Evolutionary conservation across 208 protist species (phyloP), one percentile per base, ranked within the genome.

Genomic region (Leishmania turanica): DNA sequence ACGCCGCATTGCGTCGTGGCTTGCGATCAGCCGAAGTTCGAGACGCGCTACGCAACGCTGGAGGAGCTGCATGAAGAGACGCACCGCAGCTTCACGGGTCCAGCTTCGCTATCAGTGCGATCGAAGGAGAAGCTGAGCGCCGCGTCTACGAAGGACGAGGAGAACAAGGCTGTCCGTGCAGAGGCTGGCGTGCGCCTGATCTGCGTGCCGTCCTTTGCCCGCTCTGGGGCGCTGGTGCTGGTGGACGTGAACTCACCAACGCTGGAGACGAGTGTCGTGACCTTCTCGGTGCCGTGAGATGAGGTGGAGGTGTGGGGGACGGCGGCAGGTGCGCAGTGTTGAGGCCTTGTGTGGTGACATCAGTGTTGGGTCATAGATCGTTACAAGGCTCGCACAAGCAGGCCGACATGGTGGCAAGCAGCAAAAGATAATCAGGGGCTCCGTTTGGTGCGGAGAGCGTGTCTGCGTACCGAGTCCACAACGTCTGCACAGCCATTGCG

Each of bases 1-100:
- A 78, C 88, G 34, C 96, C 97, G 27, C 92, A 98, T 86, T 93
- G 96, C 79, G 89, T 97, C 72, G 83, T 99, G 60, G 94, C 89
- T 72, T 97, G 97, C 77, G 95, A 98, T 77, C 92, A 97, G 81
- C 90, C 91, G 40, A 83, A 81, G 13, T 96, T 91, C 72, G 89
- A 95, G 78, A 95, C 92, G 17, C 88, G 89, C 47, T 96, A 89
- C 86, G 78, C 84, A 31, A 85, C 88, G 42, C 78, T 94, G 65
- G 58, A 82, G 2, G 81, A 87, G 80, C 75, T 92, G 42, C 53
- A 87, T 21, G 73, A 73, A 24, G 78, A 83, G 45, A 83, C 74
- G 19, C 84, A 84, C 70, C 19, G 60, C 65, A 72, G 65, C 77
- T 87, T 80, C 60, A 51, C 45, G 0, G 71, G 15, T 42, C 72